Evolutionary conservation across 164 flowering plant genomes (phyloP), one percentile per base, ranked within the genome.

Genomic region (Vitis rupestris): DNA sequence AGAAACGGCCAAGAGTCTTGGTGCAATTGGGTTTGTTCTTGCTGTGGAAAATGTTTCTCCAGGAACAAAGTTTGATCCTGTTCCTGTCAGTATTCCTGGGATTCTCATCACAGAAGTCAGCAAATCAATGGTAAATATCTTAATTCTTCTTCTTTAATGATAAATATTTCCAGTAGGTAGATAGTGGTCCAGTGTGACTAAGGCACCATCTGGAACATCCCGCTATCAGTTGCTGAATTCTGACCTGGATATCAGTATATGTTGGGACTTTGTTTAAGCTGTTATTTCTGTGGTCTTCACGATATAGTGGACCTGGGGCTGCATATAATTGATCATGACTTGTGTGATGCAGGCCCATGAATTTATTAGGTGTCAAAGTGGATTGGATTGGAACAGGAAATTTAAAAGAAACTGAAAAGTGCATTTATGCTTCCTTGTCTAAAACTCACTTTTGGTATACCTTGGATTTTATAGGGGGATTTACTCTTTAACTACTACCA

Each of bases 11-110:
- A 91, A 82, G 81, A 81, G 83, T 71, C 97, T 95, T 48, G 96
- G 97, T 61, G 99, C 99, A 30, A 76, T 68, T 81, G 99, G 99
- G 57, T 93, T 95, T 84, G 92, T 95, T 72, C 96, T 95, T 71
- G 97, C 90, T 3, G 98, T 95, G 67, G 99, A 95, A 81, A 93
- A 78, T 80, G 86, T 83, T 68, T 83, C 94, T 61, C 96, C 97
- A 1, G 99, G 96, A 72, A 81, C 97, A 51, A 91, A 91, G 77
- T 93, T 90, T 72, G 94, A 95, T 74, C 99, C 99, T 67, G 97
- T 93, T 70, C 97, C 99, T 65, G 83, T 80, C 74, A 82, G 86
- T 65, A 55, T 93, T 72, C 97, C 99, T 51, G 99, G 99, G 67
- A 90, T 95, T 66, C 76, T 95, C 47, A 84, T 95, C 65, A 81